These are phyloP conservation scores for Schizopora paradoxa DNA, from an alignment of 1,284 basidiomycete species.

Conservation along the genomic window DNA sequence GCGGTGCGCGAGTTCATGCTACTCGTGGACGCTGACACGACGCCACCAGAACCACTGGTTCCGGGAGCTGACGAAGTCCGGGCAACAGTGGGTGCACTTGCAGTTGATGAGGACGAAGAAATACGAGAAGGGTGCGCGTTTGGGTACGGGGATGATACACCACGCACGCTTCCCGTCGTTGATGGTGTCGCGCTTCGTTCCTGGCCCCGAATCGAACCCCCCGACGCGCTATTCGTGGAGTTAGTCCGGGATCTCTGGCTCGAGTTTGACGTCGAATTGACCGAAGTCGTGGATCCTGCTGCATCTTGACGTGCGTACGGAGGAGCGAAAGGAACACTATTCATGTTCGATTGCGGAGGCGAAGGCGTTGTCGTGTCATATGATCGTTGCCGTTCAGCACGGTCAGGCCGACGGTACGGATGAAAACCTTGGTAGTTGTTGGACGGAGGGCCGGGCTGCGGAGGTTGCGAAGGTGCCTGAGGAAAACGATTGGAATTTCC, in stretches of 20 bases:
- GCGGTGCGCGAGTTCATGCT: constrained; percentile 44
- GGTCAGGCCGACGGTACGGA: constrained; percentile 69
- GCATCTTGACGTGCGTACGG: constrained; percentile 74
- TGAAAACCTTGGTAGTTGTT: constrained; percentile 59
- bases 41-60: constrained; percentile 25
- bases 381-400: constrained; percentile 34
- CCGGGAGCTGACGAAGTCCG: constrained; percentile 30
- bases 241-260: constrained; percentile 60
- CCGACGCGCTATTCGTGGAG: constrained; percentile 28
- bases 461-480: constrained; percentile 31
- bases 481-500: constrained; percentile 8
- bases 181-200: constrained; percentile 13
- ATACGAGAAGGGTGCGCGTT: constrained; percentile 35
- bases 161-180: too few relatives aligned
- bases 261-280: constrained; percentile 52
- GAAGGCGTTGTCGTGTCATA: constrained; percentile 11
- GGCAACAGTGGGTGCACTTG: constrained; percentile 32
- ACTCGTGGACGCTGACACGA: constrained; percentile 32
- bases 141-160: constrained; percentile 32
- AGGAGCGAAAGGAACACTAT: constrained; percentile 41
- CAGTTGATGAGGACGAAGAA: constrained; percentile 42
- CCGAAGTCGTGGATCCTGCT: constrained; percentile 65
- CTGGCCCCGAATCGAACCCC: constrained; percentile 4
- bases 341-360: constrained; percentile 5
- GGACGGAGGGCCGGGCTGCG: constrained; percentile 30